Percentiles rank a stretch among this genome's conserved stretches.
phyloP scores from a whole-genome alignment of 305 asterid genomes.

The Fraxinus floribunda region DNA sequence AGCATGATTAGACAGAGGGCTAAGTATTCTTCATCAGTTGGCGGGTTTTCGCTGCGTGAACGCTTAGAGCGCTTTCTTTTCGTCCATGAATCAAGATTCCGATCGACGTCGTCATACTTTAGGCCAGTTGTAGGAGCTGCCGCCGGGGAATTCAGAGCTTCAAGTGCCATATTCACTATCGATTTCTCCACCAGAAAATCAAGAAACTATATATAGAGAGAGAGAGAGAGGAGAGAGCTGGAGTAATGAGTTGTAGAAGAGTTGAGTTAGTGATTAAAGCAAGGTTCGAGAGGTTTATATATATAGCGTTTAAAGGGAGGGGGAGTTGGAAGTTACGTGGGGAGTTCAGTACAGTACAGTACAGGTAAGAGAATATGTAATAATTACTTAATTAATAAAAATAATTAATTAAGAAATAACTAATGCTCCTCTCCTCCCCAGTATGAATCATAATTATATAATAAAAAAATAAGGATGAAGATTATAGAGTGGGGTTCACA shows the following conservation, averaged over 20 bases:
- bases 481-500: conserved; percentile 8
- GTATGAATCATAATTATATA: conserved; percentile 13
- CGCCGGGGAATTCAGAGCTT: conserved; percentile 37
- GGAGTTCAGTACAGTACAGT: conserved; percentile 30
- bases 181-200: background rate
- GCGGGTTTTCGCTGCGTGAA: conserved; percentile 1
- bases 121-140: conserved; percentile 29
- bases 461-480: background rate
- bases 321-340: conserved; percentile 54
- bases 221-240: background rate
- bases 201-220: background rate
- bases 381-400: background rate
- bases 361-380: conserved; percentile 1
- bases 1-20: conserved; percentile 60
- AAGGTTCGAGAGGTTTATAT: background rate
- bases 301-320: background rate
- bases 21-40: conserved; percentile 44
- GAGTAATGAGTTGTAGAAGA: background rate
- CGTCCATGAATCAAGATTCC: conserved; percentile 23
- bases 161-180: conserved; percentile 40
- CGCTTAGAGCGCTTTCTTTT: conserved; percentile 52
- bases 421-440: background rate
- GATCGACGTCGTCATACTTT: conserved; percentile 22
- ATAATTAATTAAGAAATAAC: background rate
- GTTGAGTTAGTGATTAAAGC: conserved; percentile 10